phyloP scores from a whole-genome alignment of 1,139 yeast species.

The Casaregolazyma suthepensis region DNA sequence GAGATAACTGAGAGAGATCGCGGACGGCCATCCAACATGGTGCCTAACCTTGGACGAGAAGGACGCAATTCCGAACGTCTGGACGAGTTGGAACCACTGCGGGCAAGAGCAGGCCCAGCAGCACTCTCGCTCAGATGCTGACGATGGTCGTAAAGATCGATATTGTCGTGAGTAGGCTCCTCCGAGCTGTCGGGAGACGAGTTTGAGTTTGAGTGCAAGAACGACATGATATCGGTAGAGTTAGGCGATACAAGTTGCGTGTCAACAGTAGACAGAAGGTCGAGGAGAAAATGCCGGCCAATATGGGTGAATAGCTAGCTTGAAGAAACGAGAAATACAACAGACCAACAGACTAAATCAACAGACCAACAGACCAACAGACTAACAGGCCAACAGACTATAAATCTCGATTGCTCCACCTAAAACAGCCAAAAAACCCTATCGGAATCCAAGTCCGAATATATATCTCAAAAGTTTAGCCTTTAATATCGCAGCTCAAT shows the following conservation, averaged over 20 bases:
- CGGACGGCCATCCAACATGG: neutral
- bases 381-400: no score
- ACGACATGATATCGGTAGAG: neutral
- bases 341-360: no score
- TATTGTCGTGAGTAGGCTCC: neutral
- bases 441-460: neutral
- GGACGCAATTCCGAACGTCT: neutral
- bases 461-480: neutral
- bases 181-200: neutral
- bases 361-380: no score
- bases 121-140: constrained; percentile 21
- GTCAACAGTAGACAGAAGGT: no score
- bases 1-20: constrained; percentile 19
- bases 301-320: neutral
- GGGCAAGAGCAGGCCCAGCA: constrained; percentile 5
- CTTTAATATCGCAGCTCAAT: neutral
- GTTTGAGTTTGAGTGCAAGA: neutral
- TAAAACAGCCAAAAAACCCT: no score
- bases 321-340: neutral
- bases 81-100: neutral
- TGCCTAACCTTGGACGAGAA: neutral
- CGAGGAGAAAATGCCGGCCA: neutral
- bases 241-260: no score
- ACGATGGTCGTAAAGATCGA: constrained; percentile 28
- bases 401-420: no score